Evolutionary conservation across 805 yeast genomes (phyloP).

Genomic region (Yamadazyma philogaea): DNA sequence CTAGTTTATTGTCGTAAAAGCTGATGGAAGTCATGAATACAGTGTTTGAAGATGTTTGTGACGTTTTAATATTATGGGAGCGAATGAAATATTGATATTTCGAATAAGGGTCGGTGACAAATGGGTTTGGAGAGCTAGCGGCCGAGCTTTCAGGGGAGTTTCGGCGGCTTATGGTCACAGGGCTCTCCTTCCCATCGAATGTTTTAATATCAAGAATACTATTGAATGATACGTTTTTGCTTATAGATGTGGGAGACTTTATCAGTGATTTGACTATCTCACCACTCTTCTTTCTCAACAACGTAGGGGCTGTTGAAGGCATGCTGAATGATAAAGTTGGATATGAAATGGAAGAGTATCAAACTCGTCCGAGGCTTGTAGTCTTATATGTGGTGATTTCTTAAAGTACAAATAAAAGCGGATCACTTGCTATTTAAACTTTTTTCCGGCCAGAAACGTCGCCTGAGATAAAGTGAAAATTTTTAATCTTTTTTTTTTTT

Average conservation of each 20-base stretch:
- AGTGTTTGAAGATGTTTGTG: conserved; percentile 15
- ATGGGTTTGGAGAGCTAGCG: conserved; percentile 6
- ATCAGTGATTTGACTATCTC: conserved; percentile 77
- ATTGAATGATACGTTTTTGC: conserved; percentile 11
- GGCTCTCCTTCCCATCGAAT: conserved; percentile 46
- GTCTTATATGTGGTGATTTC: background rate
- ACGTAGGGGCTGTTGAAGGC: background rate
- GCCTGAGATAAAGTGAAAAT: conserved; percentile 11
- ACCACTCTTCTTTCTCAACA: conserved; percentile 77
- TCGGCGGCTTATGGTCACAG: conserved; percentile 6
- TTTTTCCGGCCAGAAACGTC: conserved; percentile 2
- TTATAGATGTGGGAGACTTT: conserved; percentile 26
- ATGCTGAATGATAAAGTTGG: background rate
- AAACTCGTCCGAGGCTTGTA: background rate
- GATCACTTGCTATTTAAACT: conserved; percentile 4
- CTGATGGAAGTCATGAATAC: conserved; percentile 33
- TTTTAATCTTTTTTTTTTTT: conserved; percentile 8
- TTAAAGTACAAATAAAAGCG: background rate
- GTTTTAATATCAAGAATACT: conserved; percentile 48
- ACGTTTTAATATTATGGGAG: conserved; percentile 7
- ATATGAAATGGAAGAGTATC: background rate
- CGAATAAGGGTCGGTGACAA: conserved; percentile 2
- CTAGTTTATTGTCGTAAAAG: conserved; percentile 11
- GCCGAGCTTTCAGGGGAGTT: conserved; percentile 6
- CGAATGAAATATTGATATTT: conserved; percentile 9